phyloP scores from a whole-genome alignment of 257 asterid species.

The Solanum neorickii region DNA sequence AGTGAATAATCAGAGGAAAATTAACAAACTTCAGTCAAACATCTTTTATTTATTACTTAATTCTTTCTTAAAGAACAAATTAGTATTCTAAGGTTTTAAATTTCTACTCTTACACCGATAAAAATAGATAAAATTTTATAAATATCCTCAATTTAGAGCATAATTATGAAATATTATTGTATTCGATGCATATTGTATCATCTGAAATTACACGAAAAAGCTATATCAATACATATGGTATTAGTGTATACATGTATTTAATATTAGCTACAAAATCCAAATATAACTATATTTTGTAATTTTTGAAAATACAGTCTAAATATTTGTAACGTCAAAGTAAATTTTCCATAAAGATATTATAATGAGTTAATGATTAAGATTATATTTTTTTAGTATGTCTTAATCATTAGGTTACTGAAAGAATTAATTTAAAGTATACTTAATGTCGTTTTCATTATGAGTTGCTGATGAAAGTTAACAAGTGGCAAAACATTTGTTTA shows the following conservation, averaged over 20 bases:
- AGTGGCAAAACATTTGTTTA: background rate
- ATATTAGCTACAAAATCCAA: background rate
- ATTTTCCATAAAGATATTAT: background rate
- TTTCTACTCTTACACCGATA: background rate
- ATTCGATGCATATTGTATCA: too few species aligned
- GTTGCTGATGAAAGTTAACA: background rate
- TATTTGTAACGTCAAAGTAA: background rate
- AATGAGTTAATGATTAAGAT: background rate
- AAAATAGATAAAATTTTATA: background rate
- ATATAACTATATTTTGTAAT: background rate
- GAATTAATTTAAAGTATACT: background rate
- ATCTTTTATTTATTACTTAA: background rate
- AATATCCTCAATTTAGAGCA: background rate
- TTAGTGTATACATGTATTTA: background rate
- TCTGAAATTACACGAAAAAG: background rate
- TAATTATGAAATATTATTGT: too few species aligned
- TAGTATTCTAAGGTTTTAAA: too few species aligned
- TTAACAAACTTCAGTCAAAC: background rate
- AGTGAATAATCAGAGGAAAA: background rate
- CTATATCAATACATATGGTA: background rate
- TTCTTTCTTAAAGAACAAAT: background rate
- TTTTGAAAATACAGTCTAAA: background rate
- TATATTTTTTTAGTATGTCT: background rate
- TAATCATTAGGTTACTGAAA: background rate
- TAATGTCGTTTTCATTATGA: background rate